phyloP scores from a whole-genome alignment of 148 eudicot genomes.

The Cornus florida region DNA sequence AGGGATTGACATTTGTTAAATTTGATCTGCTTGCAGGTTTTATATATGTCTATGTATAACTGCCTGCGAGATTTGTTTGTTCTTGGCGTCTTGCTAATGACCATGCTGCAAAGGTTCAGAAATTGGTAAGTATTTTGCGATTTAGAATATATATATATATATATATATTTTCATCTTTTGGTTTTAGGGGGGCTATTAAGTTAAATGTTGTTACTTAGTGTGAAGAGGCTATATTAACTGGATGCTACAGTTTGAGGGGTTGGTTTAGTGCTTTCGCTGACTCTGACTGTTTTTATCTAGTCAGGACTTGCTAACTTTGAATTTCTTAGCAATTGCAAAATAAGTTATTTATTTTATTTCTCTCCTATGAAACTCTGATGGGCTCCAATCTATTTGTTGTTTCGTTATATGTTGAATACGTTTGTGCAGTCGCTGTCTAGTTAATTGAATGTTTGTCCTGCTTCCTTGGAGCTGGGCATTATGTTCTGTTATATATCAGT shows the following conservation, averaged over 20 bases:
- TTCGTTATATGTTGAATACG: slow-evolving; percentile 43
- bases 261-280: not conserved
- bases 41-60: slow-evolving; percentile 77
- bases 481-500: not conserved
- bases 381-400: slow-evolving; percentile 11
- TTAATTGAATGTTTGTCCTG: slow-evolving; percentile 84
- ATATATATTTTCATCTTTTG: not conserved
- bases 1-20: not conserved
- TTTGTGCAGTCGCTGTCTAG: slow-evolving; percentile 90
- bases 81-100: slow-evolving; percentile 66
- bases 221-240: no score
- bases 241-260: not conserved
- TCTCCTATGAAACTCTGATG: not conserved
- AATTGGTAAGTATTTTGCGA: slow-evolving; percentile 61
- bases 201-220: not conserved
- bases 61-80: slow-evolving; percentile 85
- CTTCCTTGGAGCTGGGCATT: slow-evolving; percentile 70
- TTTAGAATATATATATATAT: no score
- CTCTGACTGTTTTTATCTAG: not conserved
- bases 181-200: not conserved
- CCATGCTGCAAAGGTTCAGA: slow-evolving; percentile 80
- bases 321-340: not conserved
- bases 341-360: not conserved
- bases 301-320: slow-evolving; percentile 4
- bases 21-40: slow-evolving; percentile 49